Base-by-base conservation (phyloP, 257 asterid species). In the Fraxinus anomala region DNA sequence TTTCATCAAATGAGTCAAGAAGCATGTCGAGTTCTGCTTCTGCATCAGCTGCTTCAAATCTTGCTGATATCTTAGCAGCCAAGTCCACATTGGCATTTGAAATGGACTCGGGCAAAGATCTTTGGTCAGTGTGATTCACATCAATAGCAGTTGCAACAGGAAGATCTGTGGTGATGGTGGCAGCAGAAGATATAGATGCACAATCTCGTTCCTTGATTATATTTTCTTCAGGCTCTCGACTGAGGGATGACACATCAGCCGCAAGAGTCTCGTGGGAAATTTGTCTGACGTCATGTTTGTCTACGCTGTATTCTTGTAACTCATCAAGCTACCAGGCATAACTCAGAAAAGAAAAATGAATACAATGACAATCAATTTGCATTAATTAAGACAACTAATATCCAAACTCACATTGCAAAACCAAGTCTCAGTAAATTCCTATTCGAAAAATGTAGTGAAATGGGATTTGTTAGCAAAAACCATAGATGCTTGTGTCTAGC, bases 21-120 rank as follows among this genome's bases (percentile, higher is more conserved):
- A 94, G 99, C 91, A 84, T 81, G 84, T 94, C 97, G 26, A 92
- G 97, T 83, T 94, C 97, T 40, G 91, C 93, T 80, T 89, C 98
- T 66, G 90, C 96, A 77, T 66, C 80, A 16, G 86, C 77, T 36
- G 89, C 92, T 85, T 88, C 86, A 49, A 85, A 90, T 70, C 54
- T 75, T 6, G 87, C 74, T 16, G 73, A 72, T 56, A 78, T 86
- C 73, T 49, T 73, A 65, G 89, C 51, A 73, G 56, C 61, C 49
- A 88, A 72, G 78, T 78, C 77, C n/a, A 24, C 13, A 23, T 49
- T 40, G 73, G 47, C 63, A 69, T 77, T 76, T 3, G 86, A 47
- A 71, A 73, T 33, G 68, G 77, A 40, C 76, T 24, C 34, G 8
- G 36, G 69, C 12, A 24, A 26, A 11, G 69, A 63, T 63, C 36